Percentiles rank a stretch among this genome's conserved stretches.
Evolutionary conservation across 345 rosid genomes (phyloP).

Genomic region (Citropsis articulata): DNA sequence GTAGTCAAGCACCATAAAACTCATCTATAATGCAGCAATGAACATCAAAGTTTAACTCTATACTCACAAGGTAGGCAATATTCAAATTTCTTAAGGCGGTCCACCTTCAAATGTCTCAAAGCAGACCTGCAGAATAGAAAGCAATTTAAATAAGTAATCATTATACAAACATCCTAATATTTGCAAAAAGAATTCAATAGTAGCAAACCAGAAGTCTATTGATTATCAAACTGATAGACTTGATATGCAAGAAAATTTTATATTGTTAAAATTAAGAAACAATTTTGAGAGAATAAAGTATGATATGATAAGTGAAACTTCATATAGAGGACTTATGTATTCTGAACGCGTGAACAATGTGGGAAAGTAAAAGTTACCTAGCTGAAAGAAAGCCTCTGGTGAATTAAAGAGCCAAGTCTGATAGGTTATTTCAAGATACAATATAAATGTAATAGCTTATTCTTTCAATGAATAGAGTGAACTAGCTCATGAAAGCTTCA

Average conservation of each 20-base stretch:
- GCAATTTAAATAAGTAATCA: conserved; percentile 11
- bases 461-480: neutral
- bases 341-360: neutral
- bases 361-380: neutral
- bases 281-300: neutral
- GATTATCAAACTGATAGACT: neutral
- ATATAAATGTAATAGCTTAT: neutral
- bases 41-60: conserved; percentile 9
- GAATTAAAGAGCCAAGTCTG: neutral
- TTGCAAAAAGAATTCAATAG: neutral
- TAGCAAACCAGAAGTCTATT: neutral
- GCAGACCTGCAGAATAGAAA: conserved; percentile 64
- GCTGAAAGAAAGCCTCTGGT: neutral
- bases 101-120: conserved; percentile 85
- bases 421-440: neutral
- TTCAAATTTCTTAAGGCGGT: conserved; percentile 80
- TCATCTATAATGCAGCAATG: neutral
- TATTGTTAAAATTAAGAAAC: neutral
- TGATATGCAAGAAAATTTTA: neutral
- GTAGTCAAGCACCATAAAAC: neutral
- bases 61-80: conserved; percentile 97
- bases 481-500: neutral
- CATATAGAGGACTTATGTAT: neutral
- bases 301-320: neutral
- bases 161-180: neutral